These are phyloP conservation scores for Crithidia fasciculata DNA, from an alignment of 208 protist species.

Conservation along the genomic window DNA sequence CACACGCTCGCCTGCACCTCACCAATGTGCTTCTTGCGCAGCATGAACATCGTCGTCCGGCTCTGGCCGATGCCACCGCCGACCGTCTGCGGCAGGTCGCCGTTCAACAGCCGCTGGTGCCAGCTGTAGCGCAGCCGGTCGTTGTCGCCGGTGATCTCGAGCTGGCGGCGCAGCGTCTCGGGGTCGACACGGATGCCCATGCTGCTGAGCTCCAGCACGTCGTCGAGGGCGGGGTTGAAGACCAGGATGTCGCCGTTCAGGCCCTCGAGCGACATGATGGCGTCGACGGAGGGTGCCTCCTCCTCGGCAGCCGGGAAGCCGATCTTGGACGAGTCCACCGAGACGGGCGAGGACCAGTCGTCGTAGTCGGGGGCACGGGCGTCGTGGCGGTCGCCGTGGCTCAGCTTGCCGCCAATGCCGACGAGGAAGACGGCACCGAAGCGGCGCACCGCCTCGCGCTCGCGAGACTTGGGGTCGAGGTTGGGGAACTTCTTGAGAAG, in stretches of 20 bases:
- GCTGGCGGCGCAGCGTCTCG: conserved; percentile 77
- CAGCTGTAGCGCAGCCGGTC: conserved; percentile 68
- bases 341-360: conserved; percentile 89
- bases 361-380: conserved; percentile 92
- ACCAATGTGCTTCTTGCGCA: conserved; percentile 91
- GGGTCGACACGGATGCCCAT: conserved; percentile 94
- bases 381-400: conserved; percentile 83
- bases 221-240: conserved; percentile 83
- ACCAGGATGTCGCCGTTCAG: conserved; percentile 93
- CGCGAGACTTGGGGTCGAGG: conserved; percentile 82
- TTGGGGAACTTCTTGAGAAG: conserved; percentile 81
- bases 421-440: conserved; percentile 92
- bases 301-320: conserved; percentile 41
- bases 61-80: conserved; percentile 90
- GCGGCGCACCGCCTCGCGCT: conserved; percentile 68
- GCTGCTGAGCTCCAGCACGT: conserved; percentile 87
- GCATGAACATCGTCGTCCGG: conserved; percentile 87
- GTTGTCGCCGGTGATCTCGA: conserved; percentile 69
- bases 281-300: conserved; percentile 51
- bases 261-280: conserved; percentile 61
- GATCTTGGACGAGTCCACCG: conserved; percentile 31
- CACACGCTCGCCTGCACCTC: conserved; percentile 92
- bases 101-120: conserved; percentile 82
- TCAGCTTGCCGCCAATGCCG: conserved; percentile 87
- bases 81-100: conserved; percentile 85